Conservation (phyloP, 805 yeast species). For the Wickerhamomyces strasburgensis region DNA sequence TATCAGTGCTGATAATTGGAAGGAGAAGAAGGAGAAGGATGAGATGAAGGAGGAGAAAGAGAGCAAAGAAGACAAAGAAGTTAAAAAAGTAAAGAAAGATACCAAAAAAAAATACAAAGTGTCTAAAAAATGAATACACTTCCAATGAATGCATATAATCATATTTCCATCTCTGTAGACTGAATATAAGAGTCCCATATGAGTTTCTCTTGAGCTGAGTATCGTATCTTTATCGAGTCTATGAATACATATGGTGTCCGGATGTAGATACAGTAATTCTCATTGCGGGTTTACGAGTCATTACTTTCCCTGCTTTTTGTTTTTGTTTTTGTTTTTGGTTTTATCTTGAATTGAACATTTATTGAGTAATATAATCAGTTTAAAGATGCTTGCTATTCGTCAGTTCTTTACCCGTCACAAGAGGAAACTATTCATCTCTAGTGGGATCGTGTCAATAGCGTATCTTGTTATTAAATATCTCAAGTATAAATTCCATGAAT, state of each 20-base stretch:
- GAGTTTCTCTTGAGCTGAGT: no score
- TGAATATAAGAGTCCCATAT: background rate
- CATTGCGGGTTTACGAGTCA: no score
- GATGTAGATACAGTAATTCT: no score
- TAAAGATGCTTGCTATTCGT: slow-evolving; percentile 22
- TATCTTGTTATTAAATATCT: slow-evolving; percentile 41
- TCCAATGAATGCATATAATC: no score
- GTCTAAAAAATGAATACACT: slow-evolving; percentile 2
- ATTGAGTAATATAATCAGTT: no score
- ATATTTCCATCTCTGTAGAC: background rate
- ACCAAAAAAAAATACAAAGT: slow-evolving; percentile 5
- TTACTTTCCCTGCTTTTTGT: no score
- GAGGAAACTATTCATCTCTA: slow-evolving; percentile 30
- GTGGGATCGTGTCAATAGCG: slow-evolving; percentile 39
- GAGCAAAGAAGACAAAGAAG: slow-evolving; percentile 1
- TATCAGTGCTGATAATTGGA: slow-evolving; percentile 46
- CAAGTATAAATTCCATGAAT: slow-evolving; percentile 39
- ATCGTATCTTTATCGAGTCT: no score
- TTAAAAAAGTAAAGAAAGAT: slow-evolving; percentile 1
- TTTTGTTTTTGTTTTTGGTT: no score
- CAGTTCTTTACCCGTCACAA: slow-evolving; percentile 39
- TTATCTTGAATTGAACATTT: no score
- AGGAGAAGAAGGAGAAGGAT: slow-evolving; percentile 18
- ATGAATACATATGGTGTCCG: no score
- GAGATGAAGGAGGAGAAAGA: slow-evolving; percentile 1